A percentile compares a stretch with the other conserved stretches of the same genome.
Evolutionary conservation across 495 filamentous ascomycete genomes (phyloP).

Genomic region (Cercophora newfieldiana): DNA sequence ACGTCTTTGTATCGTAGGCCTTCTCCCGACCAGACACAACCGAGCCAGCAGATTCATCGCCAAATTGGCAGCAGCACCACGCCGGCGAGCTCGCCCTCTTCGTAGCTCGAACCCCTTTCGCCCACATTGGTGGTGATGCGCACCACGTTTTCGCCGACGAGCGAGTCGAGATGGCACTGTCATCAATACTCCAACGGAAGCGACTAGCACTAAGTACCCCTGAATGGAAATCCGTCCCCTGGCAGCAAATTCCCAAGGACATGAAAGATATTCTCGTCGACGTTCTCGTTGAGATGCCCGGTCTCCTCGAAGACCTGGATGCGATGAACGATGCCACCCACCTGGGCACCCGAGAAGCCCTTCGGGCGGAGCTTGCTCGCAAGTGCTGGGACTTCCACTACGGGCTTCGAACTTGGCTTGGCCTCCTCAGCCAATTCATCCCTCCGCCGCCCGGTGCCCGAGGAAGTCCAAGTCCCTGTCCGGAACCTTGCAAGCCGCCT

Average conservation of each 20-base stretch:
- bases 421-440: background rate
- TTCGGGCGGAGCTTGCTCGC: background rate
- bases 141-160: constrained; percentile 25
- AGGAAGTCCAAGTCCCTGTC: background rate
- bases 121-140: constrained; percentile 14
- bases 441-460: background rate
- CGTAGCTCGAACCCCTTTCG: constrained; percentile 14
- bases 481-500: background rate
- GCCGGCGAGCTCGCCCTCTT: constrained; percentile 22
- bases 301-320: constrained; percentile 24
- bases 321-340: background rate
- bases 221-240: constrained; percentile 31
- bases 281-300: constrained; percentile 27
- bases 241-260: constrained; percentile 25
- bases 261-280: constrained; percentile 29
- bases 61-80: constrained; percentile 18
- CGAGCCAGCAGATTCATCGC: background rate
- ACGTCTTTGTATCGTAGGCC: background rate
- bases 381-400: constrained; percentile 12
- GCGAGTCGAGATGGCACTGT: constrained; percentile 20
- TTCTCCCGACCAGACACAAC: background rate
- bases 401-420: constrained; percentile 4
- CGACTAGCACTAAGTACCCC: constrained; percentile 19
- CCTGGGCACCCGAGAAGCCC: background rate
- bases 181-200: constrained; percentile 19